These are phyloP conservation scores for Pythium chondricola DNA, from an alignment of 352 stramenopile genomes.

Conservation along the genomic window DNA sequence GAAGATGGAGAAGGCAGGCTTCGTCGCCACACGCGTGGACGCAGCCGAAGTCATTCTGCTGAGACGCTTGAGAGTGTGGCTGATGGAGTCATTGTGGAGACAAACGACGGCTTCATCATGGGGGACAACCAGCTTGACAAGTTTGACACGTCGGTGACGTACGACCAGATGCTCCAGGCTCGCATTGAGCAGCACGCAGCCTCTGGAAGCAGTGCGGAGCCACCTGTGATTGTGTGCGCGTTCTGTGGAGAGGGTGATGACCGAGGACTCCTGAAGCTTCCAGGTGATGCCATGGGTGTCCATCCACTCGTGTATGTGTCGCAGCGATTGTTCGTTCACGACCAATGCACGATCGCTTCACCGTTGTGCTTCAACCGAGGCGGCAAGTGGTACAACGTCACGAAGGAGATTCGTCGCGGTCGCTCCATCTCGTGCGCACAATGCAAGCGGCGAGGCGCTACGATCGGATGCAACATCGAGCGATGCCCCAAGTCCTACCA, in stretches of 20 bases:
- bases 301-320: constrained; percentile 60
- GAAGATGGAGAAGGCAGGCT: constrained; percentile 34
- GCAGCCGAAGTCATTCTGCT: constrained; percentile 14
- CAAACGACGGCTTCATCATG: constrained; percentile 79
- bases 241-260: constrained; percentile 74
- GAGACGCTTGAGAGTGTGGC: constrained; percentile 20
- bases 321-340: constrained; percentile 79
- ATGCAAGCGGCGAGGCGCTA: constrained; percentile 71
- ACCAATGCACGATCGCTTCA: constrained; percentile 82
- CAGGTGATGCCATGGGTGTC: constrained; percentile 65
- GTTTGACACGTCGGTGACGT: constrained; percentile 65
- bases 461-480: constrained; percentile 63
- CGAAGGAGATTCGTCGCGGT: constrained; percentile 74
- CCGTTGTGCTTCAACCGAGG: constrained; percentile 75
- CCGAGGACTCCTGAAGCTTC: constrained; percentile 63
- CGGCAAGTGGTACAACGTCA: constrained; percentile 80
- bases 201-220: constrained; percentile 21
- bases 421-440: constrained; percentile 54
- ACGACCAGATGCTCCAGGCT: constrained; percentile 50
- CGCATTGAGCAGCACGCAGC: constrained; percentile 37
- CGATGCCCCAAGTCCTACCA: constrained; percentile 71
- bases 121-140: constrained; percentile 74
- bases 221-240: constrained; percentile 59
- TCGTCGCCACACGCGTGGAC: constrained; percentile 5
- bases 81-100: constrained; percentile 64